These are phyloP conservation scores for Peltaster fructicola DNA, from an alignment of 2,329 filamentous ascomycete genomes.

Conservation along the genomic window DNA sequence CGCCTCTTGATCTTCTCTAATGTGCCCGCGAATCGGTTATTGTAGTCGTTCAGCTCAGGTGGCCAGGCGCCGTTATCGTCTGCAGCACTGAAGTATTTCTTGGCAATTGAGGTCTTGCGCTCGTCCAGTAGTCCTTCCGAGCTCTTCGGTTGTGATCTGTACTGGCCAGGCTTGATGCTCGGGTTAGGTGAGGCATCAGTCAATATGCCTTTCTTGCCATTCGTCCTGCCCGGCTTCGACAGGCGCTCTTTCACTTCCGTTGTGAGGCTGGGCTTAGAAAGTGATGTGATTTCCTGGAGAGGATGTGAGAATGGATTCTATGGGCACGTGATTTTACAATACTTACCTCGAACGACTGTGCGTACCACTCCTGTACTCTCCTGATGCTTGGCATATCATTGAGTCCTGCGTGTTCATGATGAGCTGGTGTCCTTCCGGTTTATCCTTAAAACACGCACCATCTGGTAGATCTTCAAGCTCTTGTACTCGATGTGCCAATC, in stretches of 20 bases:
- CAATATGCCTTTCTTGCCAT: slow-evolving; percentile 47
- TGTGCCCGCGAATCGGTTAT: slow-evolving; percentile 73
- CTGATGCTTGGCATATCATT: slow-evolving; percentile 96
- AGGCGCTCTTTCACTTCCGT: slow-evolving; percentile 63
- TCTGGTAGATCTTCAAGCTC: slow-evolving; percentile 85
- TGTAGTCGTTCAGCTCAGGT: slow-evolving; percentile 84
- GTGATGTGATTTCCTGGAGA: slow-evolving; percentile 69
- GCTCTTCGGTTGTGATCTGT: slow-evolving; percentile 40
- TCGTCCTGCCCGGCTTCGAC: slow-evolving; percentile 44
- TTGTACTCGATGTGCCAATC: slow-evolving; percentile 86
- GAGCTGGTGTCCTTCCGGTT: too few species aligned
- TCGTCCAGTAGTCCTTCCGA: slow-evolving; percentile 33
- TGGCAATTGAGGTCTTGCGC: slow-evolving; percentile 25
- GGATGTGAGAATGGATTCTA: slow-evolving; percentile 10
- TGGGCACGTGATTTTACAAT: slow-evolving; percentile 9
- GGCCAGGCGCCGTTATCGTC: slow-evolving; percentile 85
- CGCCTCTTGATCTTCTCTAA: slow-evolving; percentile 87
- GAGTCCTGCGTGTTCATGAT: too few species aligned
- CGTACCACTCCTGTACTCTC: slow-evolving; percentile 95
- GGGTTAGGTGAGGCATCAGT: slow-evolving; percentile 79
- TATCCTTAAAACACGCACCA: too few species aligned
- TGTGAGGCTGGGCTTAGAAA: slow-evolving; percentile 60
- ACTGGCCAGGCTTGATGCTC: slow-evolving; percentile 70
- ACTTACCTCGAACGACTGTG: slow-evolving; percentile 92
- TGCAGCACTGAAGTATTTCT: slow-evolving; percentile 62